Conservation (phyloP, 2,329 filamentous ascomycete genomes). For the Fusarium tricinctum region DNA sequence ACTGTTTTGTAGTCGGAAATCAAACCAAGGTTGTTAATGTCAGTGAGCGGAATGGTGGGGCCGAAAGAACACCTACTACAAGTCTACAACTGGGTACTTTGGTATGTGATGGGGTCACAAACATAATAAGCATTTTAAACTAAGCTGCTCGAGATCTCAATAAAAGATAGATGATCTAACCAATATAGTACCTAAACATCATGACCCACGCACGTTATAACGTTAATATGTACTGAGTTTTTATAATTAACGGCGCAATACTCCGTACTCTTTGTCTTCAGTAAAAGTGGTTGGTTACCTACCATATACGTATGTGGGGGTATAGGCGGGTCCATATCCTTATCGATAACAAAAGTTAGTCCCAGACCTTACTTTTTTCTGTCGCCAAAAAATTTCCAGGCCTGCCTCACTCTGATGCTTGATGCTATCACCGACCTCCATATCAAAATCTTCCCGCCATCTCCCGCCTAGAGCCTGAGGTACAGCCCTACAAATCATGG, state of each 20-base stretch:
- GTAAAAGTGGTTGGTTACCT: no score
- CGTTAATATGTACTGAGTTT: no score
- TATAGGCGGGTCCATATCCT: conserved; percentile 12
- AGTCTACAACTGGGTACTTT: no score
- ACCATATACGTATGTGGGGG: not conserved
- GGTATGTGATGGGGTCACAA: not conserved
- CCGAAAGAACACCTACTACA: not conserved
- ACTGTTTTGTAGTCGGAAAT: not conserved
- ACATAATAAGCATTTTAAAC: not conserved
- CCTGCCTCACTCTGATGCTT: conserved; percentile 43
- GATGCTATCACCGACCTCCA: conserved; percentile 38
- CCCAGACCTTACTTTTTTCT: conserved; percentile 40
- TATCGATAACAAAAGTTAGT: conserved; percentile 54
- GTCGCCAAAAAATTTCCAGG: conserved; percentile 52
- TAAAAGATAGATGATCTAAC: not conserved
- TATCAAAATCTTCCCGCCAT: conserved; percentile 42
- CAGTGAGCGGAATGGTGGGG: not conserved
- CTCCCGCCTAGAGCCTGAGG: conserved; percentile 46
- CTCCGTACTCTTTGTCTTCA: no score
- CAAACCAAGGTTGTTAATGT: not conserved
- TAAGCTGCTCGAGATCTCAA: not conserved
- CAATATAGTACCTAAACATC: not conserved
- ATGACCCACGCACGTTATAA: not conserved
- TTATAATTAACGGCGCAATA: not conserved
- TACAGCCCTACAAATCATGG: conserved; percentile 67